A percentile compares a stretch with the other conserved stretches of the same genome.
Conservation (phyloP, 1,139 yeast genomes). For the Tardiomyces blankii region DNA sequence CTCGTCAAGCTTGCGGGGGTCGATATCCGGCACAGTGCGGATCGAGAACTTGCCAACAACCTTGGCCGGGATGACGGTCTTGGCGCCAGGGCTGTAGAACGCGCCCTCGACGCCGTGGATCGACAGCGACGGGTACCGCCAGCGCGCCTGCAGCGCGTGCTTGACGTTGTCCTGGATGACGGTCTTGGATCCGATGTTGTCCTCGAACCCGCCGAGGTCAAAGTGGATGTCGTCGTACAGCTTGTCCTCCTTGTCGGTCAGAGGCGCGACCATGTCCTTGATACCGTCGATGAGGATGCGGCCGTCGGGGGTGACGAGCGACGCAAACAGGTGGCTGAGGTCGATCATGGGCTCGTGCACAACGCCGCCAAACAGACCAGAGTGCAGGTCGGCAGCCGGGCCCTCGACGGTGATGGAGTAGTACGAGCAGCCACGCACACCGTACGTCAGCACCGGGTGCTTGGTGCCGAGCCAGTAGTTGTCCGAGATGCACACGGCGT, state of each 20-base stretch:
- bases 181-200: conserved; percentile 81
- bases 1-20: conserved; percentile 65
- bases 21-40: conserved; percentile 93
- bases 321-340: conserved; percentile 60
- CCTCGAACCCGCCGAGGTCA: conserved; percentile 72
- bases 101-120: conserved; percentile 98
- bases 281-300: conserved; percentile 80
- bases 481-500: conserved; percentile 92
- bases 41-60: conserved; percentile 92
- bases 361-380: conserved; percentile 96
- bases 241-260: conserved; percentile 63
- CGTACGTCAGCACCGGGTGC: conserved; percentile 94
- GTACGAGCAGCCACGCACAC: conserved; percentile 93
- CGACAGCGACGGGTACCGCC: conserved; percentile 96
- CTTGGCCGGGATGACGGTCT: conserved; percentile 94
- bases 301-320: conserved; percentile 65
- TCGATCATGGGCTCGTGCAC: conserved; percentile 98
- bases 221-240: conserved; percentile 82
- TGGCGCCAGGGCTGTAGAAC: conserved; percentile 88
- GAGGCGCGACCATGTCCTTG: conserved; percentile 88
- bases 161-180: conserved; percentile 67
- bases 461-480: conserved; percentile 98
- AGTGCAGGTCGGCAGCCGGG: conserved; percentile 95
- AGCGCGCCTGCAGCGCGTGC: conserved; percentile 83
- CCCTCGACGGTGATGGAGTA: conserved; percentile 75